phyloP scores from a whole-genome alignment of 345 rosid species.

The Corchorus capsularis region DNA sequence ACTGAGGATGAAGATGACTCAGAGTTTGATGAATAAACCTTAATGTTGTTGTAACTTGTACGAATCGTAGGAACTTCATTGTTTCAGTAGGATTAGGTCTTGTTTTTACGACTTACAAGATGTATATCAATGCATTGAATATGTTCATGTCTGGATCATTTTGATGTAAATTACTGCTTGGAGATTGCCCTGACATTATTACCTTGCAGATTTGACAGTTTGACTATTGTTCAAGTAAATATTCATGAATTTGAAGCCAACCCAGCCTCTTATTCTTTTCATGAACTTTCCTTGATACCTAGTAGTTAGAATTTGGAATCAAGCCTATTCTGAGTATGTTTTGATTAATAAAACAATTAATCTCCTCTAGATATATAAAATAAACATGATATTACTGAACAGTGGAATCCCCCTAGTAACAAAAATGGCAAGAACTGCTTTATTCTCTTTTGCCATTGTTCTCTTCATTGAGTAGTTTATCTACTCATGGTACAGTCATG shows the following conservation, averaged over 20 bases:
- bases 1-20: slow-evolving; percentile 65
- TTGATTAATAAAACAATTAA: not conserved
- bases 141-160: slow-evolving; percentile 19
- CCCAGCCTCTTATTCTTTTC: not conserved
- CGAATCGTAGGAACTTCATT: not conserved
- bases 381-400: no score
- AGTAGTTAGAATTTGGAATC: not conserved
- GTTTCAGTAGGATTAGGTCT: slow-evolving; percentile 29
- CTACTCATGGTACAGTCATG: not conserved
- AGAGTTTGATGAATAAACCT: slow-evolving; percentile 50
- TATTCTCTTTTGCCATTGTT: not conserved
- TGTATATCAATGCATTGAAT: slow-evolving; percentile 29
- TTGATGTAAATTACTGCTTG: slow-evolving; percentile 31
- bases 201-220: not conserved
- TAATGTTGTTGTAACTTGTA: slow-evolving; percentile 12
- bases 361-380: no score
- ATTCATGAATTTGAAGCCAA: not conserved
- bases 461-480: not conserved
- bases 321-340: not conserved
- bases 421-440: not conserved
- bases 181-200: slow-evolving; percentile 9
- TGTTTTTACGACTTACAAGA: not conserved
- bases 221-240: slow-evolving; percentile 16
- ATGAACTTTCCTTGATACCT: not conserved
- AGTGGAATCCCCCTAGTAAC: no score